Percentiles rank a stretch among this genome's conserved stretches.
Evolutionary conservation across 768 basidiomycete genomes (phyloP).

Genomic region (Phlebiopsis flavidoalba): DNA sequence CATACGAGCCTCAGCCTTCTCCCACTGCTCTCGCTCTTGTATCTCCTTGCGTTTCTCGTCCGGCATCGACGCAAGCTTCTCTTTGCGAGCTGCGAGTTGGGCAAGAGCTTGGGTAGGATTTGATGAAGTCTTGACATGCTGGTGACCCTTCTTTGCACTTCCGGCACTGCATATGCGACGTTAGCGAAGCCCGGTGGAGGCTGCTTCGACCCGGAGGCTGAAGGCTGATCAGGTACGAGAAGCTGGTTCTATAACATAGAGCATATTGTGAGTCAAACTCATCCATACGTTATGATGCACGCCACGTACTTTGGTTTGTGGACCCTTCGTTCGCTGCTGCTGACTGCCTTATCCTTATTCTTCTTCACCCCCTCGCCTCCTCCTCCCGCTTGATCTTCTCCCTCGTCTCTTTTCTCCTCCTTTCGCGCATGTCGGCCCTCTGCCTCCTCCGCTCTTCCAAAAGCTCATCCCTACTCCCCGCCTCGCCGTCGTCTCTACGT

Average conservation of each 20-base stretch:
- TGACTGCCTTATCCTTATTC: conserved; percentile 40
- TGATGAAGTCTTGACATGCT: conserved; percentile 61
- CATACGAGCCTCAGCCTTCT: conserved; percentile 81
- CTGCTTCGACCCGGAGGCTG: conserved; percentile 19
- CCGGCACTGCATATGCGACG: conserved; percentile 56
- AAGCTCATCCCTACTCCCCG: conserved; percentile 72
- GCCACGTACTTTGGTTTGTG: conserved; percentile 48
- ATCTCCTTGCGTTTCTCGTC: conserved; percentile 79
- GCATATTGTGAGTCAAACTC: neutral
- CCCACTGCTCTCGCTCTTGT: conserved; percentile 84
- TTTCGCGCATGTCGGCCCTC: conserved; percentile 79
- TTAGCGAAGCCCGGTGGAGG: conserved; percentile 39
- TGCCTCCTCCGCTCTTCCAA: conserved; percentile 75
- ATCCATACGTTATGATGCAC: neutral
- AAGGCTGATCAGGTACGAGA: conserved; percentile 53
- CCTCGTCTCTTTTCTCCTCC: conserved; percentile 77
- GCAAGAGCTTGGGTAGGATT: conserved; percentile 85
- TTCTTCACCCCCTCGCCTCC: conserved; percentile 50
- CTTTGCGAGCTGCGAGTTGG: conserved; percentile 72
- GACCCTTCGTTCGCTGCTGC: conserved; percentile 38
- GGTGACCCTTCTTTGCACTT: conserved; percentile 38
- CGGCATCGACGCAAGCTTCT: conserved; percentile 68
- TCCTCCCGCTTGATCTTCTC: conserved; percentile 72
- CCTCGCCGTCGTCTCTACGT: conserved; percentile 25
- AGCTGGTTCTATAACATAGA: conserved; percentile 52